phyloP scores from a whole-genome alignment of 257 asterid genomes.

The Plantago ovata region DNA sequence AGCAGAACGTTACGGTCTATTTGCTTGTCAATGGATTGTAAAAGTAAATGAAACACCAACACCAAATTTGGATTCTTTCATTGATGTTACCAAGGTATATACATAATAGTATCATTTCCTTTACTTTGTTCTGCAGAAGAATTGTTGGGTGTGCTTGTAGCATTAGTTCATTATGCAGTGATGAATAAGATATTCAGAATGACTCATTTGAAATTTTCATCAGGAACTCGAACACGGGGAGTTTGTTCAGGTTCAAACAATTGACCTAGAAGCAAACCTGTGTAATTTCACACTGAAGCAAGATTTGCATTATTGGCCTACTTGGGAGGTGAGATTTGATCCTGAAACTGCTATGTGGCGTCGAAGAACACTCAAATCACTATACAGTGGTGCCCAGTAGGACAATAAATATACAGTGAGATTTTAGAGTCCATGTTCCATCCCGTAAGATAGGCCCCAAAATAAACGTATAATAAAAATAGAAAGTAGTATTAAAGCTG shows the following conservation, averaged over 20 bases:
- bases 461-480: no score
- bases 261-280: conserved; percentile 91
- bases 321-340: conserved; percentile 91
- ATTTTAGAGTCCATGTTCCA: no score
- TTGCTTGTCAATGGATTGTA: conserved; percentile 94
- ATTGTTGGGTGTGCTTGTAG: no score
- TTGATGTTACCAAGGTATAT: conserved; percentile 74
- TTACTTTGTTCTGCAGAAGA: no score
- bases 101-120: no score
- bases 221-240: conserved; percentile 87
- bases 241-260: conserved; percentile 74
- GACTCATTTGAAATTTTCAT: neutral
- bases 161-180: no score
- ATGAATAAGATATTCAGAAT: conserved; percentile 3
- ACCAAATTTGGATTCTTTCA: conserved; percentile 84
- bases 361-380: conserved; percentile 62
- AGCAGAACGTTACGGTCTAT: conserved; percentile 79
- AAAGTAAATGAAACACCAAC: conserved; percentile 91
- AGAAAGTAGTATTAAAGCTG: no score
- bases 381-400: conserved; percentile 30
- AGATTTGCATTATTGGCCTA: conserved; percentile 98
- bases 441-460: no score
- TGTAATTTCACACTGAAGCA: conserved; percentile 87
- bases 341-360: conserved; percentile 82
- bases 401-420: no score